A percentile compares a stretch with the other conserved stretches of the same genome.
phyloP scores from a whole-genome alignment of 306 rosid genomes.

The Vigna unguiculata region DNA sequence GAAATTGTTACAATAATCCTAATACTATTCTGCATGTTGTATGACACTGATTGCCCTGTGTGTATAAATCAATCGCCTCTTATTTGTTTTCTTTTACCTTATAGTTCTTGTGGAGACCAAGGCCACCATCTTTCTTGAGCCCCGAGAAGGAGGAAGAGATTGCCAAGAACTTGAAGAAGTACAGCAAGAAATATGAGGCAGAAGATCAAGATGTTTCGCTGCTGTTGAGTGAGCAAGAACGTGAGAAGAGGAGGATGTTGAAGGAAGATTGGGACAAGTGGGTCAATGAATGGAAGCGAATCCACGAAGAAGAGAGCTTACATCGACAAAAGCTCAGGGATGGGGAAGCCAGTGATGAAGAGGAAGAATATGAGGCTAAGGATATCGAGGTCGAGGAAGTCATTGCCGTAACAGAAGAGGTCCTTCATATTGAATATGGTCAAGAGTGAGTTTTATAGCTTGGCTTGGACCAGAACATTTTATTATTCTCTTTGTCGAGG shows the following conservation, averaged over 20 bases:
- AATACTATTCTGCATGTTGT: neutral
- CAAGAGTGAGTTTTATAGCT: slow-evolving; percentile 43
- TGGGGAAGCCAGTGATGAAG: slow-evolving; percentile 94
- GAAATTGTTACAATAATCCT: neutral
- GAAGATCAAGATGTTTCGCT: slow-evolving; percentile 88
- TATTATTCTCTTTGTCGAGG: too few species aligned
- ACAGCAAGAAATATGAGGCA: slow-evolving; percentile 89
- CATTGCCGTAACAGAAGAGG: slow-evolving; percentile 62
- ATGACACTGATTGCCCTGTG: neutral
- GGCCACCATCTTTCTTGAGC: slow-evolving; percentile 78
- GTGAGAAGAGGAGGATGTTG: slow-evolving; percentile 71
- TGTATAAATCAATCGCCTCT: neutral
- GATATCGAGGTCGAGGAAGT: slow-evolving; percentile 85
- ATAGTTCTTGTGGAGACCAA: slow-evolving; percentile 92
- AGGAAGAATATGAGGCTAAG: slow-evolving; percentile 93
- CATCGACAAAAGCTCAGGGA: slow-evolving; percentile 70
- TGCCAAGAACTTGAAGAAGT: slow-evolving; percentile 85
- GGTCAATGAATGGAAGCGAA: slow-evolving; percentile 74
- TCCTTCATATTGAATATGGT: slow-evolving; percentile 56
- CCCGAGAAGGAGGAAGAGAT: slow-evolving; percentile 94
- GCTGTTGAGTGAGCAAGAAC: slow-evolving; percentile 87
- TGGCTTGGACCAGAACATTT: neutral
- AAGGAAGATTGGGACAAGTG: slow-evolving; percentile 94
- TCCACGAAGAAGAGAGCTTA: slow-evolving; percentile 62
- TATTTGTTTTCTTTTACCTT: neutral